phyloP scores from a whole-genome alignment of 768 basidiomycete genomes.

The Boletus pseudopeckii region DNA sequence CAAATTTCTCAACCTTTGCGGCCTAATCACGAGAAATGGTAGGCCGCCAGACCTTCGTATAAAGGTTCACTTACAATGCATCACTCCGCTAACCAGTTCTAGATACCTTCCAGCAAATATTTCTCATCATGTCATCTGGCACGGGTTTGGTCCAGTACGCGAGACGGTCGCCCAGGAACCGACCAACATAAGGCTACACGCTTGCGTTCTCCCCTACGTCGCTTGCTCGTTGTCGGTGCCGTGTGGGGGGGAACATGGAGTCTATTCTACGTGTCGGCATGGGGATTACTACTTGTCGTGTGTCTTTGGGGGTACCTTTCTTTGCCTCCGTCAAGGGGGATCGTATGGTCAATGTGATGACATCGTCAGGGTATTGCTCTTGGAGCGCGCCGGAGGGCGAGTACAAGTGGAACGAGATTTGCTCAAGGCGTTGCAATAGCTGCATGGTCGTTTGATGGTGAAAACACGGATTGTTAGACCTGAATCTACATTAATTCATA shows the following conservation, averaged over 20 bases:
- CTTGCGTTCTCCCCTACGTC: no score
- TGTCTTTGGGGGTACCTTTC: slow-evolving; percentile 74
- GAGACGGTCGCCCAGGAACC: slow-evolving; percentile 11
- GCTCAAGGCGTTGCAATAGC: slow-evolving; percentile 58
- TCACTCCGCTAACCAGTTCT: not conserved
- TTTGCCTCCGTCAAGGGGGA: slow-evolving; percentile 74
- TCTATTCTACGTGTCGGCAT: not conserved
- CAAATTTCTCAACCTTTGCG: no score
- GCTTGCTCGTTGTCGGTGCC: slow-evolving; percentile 49
- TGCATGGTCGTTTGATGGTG: not conserved
- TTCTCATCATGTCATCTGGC: slow-evolving; percentile 10
- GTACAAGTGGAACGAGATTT: slow-evolving; percentile 59
- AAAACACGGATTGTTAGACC: no score
- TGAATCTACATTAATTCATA: not conserved
- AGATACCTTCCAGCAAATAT: not conserved
- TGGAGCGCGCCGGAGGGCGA: slow-evolving; percentile 48
- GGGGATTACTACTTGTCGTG: slow-evolving; percentile 39
- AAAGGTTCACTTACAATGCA: not conserved
- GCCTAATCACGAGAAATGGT: not conserved
- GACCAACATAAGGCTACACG: no score
- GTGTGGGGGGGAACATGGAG: slow-evolving; percentile 11
- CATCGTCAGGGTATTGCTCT: slow-evolving; percentile 64
- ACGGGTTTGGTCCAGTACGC: slow-evolving; percentile 13
- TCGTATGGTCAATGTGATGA: slow-evolving; percentile 78
- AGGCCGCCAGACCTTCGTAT: not conserved